These are phyloP conservation scores for Candida insectalens DNA, from an alignment of 805 yeast species.

Conservation along the genomic window DNA sequence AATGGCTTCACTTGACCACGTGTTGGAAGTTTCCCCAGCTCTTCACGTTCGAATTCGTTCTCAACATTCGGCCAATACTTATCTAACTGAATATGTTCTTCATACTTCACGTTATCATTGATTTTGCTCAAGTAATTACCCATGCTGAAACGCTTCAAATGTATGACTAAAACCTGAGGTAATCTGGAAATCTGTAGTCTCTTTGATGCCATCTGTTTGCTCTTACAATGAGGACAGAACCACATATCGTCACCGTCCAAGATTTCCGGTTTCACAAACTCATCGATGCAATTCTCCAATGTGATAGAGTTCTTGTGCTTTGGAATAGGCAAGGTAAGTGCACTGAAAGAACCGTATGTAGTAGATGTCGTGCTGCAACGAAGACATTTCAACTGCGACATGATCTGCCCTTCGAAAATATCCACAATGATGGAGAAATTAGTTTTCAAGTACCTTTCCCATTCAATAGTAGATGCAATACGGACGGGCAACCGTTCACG, in stretches of 20 bases:
- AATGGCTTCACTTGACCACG: constrained; percentile 79
- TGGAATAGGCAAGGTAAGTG: constrained; percentile 74
- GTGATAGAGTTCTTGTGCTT: constrained; percentile 18
- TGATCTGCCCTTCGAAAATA: constrained; percentile 80
- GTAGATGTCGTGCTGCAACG: constrained; percentile 72
- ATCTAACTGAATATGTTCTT: constrained; percentile 46
- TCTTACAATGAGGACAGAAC: constrained; percentile 72
- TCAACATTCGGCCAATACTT: constrained; percentile 57
- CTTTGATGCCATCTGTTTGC: constrained; percentile 55
- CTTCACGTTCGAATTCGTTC: constrained; percentile 32
- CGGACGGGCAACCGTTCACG: constrained; percentile 70
- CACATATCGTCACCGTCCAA: constrained; percentile 75
- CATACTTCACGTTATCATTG: constrained; percentile 60
- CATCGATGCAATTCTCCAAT: constrained; percentile 61
- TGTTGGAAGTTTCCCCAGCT: constrained; percentile 41
- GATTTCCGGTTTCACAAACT: constrained; percentile 66
- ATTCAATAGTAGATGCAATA: constrained; percentile 78
- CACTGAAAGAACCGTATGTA: constrained; percentile 75
- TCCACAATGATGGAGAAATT: constrained; percentile 77
- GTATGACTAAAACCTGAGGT: constrained; percentile 73
- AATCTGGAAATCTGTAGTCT: constrained; percentile 63
- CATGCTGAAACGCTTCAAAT: constrained; percentile 69
- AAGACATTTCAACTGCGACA: constrained; percentile 67
- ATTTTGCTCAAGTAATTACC: constrained; percentile 44
- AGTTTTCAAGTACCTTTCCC: constrained; percentile 79